Evolutionary conservation across 768 basidiomycete genomes (phyloP).

Genomic region (Naganishia onofrii): DNA sequence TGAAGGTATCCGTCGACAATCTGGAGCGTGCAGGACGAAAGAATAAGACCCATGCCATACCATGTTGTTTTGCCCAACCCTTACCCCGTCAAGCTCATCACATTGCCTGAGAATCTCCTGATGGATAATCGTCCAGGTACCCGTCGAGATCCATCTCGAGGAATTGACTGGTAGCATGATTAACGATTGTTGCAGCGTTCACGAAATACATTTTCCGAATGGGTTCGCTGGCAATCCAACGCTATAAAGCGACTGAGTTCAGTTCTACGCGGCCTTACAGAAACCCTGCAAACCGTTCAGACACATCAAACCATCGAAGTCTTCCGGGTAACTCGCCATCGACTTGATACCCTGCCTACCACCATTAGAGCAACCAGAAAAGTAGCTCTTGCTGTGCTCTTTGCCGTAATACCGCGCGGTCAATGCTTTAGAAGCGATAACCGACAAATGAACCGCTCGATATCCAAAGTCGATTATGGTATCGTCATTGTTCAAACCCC

Average conservation of each 20-base stretch:
- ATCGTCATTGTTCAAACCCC: conserved; percentile 37
- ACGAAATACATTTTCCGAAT: not conserved
- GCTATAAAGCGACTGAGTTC: too few relatives aligned
- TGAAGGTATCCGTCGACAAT: conserved; percentile 5
- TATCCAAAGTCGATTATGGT: conserved; percentile 34
- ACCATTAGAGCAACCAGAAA: conserved; percentile 49
- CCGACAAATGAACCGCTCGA: conserved; percentile 40
- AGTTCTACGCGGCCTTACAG: too few relatives aligned
- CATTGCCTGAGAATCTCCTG: conserved; percentile 3
- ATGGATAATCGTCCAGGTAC: not conserved
- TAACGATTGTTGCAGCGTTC: conserved; percentile 1
- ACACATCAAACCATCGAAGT: conserved; percentile 30
- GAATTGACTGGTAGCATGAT: conserved; percentile 12
- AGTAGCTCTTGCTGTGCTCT: conserved; percentile 43
- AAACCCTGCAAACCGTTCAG: too few relatives aligned
- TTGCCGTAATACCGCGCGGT: conserved; percentile 43
- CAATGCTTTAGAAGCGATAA: conserved; percentile 45
- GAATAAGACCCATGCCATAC: not conserved
- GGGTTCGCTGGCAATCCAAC: conserved; percentile 3
- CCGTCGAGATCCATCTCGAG: not conserved
- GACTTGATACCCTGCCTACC: conserved; percentile 48
- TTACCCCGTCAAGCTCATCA: conserved; percentile 9
- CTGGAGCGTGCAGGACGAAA: not conserved
- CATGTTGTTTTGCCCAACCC: not conserved
- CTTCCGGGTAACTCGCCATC: conserved; percentile 47